These are phyloP conservation scores for Suhomyces guaymorum DNA, from an alignment of 1,139 yeast species.

Conservation along the genomic window DNA sequence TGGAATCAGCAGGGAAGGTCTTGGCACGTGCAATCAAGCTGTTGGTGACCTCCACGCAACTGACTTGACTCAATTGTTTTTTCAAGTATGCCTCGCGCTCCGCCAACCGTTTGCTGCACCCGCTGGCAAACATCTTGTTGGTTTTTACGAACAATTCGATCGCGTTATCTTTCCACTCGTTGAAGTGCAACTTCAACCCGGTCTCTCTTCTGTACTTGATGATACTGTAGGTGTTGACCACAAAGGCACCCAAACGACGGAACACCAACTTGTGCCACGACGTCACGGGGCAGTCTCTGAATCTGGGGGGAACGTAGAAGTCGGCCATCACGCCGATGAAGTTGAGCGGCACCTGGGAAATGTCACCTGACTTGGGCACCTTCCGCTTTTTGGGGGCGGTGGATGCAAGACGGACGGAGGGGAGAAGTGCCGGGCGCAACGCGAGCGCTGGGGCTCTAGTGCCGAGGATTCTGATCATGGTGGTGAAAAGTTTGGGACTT, in stretches of 20 bases:
- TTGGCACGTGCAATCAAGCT: slow-evolving; percentile 43
- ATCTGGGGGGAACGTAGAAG: slow-evolving; percentile 45
- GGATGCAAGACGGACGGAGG: slow-evolving; percentile 12
- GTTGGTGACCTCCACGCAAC: slow-evolving; percentile 57
- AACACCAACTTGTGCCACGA: slow-evolving; percentile 43
- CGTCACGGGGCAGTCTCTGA: slow-evolving; percentile 30
- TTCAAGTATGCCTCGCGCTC: slow-evolving; percentile 44
- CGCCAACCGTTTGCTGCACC: slow-evolving; percentile 33
- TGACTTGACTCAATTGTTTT: slow-evolving; percentile 44
- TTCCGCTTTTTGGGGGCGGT: slow-evolving; percentile 19
- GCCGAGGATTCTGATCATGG: slow-evolving; percentile 8
- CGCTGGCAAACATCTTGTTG: slow-evolving; percentile 66
- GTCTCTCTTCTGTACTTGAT: slow-evolving; percentile 64
- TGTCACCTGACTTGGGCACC: slow-evolving; percentile 27
- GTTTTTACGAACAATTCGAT: slow-evolving; percentile 65
- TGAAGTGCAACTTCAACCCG: slow-evolving; percentile 62
- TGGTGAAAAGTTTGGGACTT: too few species aligned
- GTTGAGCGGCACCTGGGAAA: slow-evolving; percentile 42
- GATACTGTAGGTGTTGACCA: slow-evolving; percentile 64
- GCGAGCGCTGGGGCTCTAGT: slow-evolving; percentile 3
- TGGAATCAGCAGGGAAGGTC: slow-evolving; percentile 58
- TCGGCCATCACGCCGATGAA: slow-evolving; percentile 47
- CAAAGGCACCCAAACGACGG: slow-evolving; percentile 52
- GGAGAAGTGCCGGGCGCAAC: slow-evolving; percentile 2
- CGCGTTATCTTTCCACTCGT: slow-evolving; percentile 73